Base-by-base conservation (phyloP, 1,284 basidiomycete genomes). In the Pseudozyma thailandica region DNA sequence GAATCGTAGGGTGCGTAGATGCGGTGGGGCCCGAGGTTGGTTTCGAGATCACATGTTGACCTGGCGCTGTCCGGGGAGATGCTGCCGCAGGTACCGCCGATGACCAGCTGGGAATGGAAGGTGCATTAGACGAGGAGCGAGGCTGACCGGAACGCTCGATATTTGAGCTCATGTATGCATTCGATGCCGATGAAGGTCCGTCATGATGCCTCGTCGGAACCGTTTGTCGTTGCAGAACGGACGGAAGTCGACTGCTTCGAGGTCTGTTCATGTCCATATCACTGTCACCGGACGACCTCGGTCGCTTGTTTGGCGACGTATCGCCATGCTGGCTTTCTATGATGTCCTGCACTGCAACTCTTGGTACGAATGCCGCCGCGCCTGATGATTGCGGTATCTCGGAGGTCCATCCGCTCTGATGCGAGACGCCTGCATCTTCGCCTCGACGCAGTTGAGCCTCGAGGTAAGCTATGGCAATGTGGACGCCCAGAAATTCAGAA, bases 61-160 rank as follows among this genome's bases (percentile, higher is more conserved):
- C 30, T 13, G 55, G 37, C 18, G 54, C 46, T 16, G 49, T 35
- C 44, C 49, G 30, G 16, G 28, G 10, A 15, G 51, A 6, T 2
- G 21, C 33, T 20, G 47, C 18, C 10, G 15, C 21, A 7, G 37
- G 37, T 13, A 33, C 38, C 3, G 57, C 7, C 10, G 43, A 26
- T 15, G 21, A 21, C 37, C 49, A 42, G 31, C 30, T 51, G 23
- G 31, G 13, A 26, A 50, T 25, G 28, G 59, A 62, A 18, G 52
- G 42, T 2, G 16, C 6, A 13, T 21, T 13, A 1, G 48, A 13
- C 16, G 48, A 31, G 21, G 20, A 13, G 7, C 27, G 39, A 21
- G 43, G 37, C 15, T 21, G 43, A 18, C 6, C 2, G 6, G 23
- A 18, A 2, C 4, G 9, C 1, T 55, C 59, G 18, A 42, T 16